A percentile compares a stretch with the other conserved stretches of the same genome.
Evolutionary conservation across 192 early-diverging fungal species (phyloP).

Genomic region (Backusella sp.): DNA sequence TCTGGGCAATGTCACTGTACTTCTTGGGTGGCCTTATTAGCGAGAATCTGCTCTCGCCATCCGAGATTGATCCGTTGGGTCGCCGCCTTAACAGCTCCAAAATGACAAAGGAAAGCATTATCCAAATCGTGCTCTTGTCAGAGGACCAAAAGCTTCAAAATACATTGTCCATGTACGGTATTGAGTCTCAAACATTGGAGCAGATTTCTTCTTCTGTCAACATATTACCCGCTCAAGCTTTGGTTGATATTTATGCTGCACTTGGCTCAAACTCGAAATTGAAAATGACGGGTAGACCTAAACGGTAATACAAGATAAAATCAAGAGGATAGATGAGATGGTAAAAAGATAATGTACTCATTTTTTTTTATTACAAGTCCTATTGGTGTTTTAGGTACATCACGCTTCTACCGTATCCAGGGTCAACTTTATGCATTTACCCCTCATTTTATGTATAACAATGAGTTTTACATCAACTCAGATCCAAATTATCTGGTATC

Average conservation of each 20-base stretch:
- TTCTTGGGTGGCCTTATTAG: constrained; percentile 71
- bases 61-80: constrained; percentile 81
- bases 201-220: constrained; percentile 59
- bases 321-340: background rate
- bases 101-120: constrained; percentile 53
- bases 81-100: constrained; percentile 60
- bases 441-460: constrained; percentile 83
- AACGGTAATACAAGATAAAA: constrained; percentile 28
- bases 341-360: background rate
- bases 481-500: constrained; percentile 83
- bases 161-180: constrained; percentile 64
- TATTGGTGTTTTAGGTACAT: constrained; percentile 76
- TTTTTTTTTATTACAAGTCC: constrained; percentile 40
- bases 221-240: constrained; percentile 65
- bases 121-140: constrained; percentile 76
- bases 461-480: constrained; percentile 80
- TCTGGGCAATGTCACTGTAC: constrained; percentile 84
- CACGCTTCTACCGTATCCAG: constrained; percentile 76
- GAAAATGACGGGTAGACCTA: constrained; percentile 71
- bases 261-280: constrained; percentile 76
- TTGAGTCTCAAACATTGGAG: constrained; percentile 76
- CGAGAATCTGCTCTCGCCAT: constrained; percentile 71
- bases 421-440: constrained; percentile 81
- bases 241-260: constrained; percentile 70
- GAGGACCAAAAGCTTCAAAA: constrained; percentile 71